phyloP scores from a whole-genome alignment of 2,329 filamentous ascomycete genomes.

The Exophiala calicioides region DNA sequence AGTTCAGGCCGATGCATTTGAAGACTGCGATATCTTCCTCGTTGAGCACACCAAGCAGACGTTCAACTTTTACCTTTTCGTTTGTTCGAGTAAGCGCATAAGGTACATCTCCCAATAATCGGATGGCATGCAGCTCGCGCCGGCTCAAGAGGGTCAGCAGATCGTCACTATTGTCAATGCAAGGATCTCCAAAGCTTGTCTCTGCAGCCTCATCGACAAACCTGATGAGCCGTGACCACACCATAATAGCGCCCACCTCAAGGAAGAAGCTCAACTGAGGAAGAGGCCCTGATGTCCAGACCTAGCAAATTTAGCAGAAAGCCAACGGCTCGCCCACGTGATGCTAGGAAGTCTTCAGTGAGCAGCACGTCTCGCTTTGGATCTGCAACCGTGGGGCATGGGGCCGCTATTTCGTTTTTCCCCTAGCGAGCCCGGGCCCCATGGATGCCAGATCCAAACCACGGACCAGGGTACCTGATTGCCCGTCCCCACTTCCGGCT shows the following conservation, averaged over 20 bases:
- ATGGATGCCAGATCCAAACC: too few relatives aligned
- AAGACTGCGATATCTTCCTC: slow-evolving; percentile 55
- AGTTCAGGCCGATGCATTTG: slow-evolving; percentile 51
- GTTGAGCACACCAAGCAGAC: not conserved
- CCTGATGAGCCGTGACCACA: slow-evolving; percentile 5
- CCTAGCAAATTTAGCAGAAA: slow-evolving; percentile 6
- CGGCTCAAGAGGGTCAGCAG: slow-evolving; percentile 1
- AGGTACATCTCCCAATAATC: not conserved
- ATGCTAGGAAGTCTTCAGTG: too few relatives aligned
- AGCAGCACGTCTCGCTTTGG: too few relatives aligned
- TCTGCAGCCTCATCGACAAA: slow-evolving; percentile 3
- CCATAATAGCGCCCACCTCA: too few relatives aligned
- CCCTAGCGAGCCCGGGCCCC: too few relatives aligned
- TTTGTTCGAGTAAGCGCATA: slow-evolving; percentile 5
- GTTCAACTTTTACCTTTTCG: not conserved
- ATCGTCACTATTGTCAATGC: slow-evolving; percentile 6
- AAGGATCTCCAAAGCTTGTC: slow-evolving; percentile 5
- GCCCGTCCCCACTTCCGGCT: too few relatives aligned
- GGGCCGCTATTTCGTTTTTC: too few relatives aligned
- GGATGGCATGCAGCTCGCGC: not conserved
- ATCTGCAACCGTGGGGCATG: too few relatives aligned
- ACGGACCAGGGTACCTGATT: too few relatives aligned
- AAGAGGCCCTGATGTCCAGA: too few relatives aligned
- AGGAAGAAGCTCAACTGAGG: too few relatives aligned
- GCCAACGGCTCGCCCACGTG: too few relatives aligned